Evolutionary conservation across 148 eudicot species (phyloP).

Genomic region (Dysphania ambrosioides): DNA sequence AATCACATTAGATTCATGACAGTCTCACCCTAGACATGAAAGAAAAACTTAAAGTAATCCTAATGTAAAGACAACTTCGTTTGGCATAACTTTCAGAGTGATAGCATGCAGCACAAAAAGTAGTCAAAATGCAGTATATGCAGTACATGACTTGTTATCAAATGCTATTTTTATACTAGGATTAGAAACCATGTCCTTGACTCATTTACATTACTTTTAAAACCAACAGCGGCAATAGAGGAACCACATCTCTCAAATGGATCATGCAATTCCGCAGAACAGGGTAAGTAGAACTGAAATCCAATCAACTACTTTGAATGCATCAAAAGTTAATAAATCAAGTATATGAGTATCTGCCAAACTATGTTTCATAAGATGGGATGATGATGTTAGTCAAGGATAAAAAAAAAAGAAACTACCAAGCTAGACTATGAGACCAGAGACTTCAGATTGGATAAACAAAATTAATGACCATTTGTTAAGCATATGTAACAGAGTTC

Average conservation of each 20-base stretch:
- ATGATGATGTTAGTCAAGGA: not conserved
- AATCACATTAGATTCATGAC: constrained; percentile 1
- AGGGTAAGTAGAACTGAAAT: not conserved
- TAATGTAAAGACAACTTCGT: not conserved
- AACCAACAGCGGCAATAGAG: not conserved
- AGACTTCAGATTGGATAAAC: not conserved
- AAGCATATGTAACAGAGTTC: not conserved
- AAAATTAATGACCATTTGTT: not conserved
- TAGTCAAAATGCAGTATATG: not conserved
- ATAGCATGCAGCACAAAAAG: not conserved
- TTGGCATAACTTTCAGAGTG: not conserved
- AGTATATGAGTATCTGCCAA: not conserved
- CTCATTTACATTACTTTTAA: not conserved
- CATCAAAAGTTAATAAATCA: not conserved
- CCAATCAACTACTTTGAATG: not conserved
- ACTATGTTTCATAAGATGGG: not conserved
- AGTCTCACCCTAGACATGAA: not conserved
- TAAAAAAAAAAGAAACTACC: not conserved
- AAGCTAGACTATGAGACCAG: constrained; percentile 6
- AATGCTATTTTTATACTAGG: not conserved
- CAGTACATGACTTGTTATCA: not conserved
- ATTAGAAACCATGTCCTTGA: not conserved
- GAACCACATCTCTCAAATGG: no score
- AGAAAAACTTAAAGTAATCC: not conserved
- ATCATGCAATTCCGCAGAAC: no score